Evolutionary conservation across 805 yeast genomes (phyloP).

Genomic region (Wickerhamiella lipophila): DNA sequence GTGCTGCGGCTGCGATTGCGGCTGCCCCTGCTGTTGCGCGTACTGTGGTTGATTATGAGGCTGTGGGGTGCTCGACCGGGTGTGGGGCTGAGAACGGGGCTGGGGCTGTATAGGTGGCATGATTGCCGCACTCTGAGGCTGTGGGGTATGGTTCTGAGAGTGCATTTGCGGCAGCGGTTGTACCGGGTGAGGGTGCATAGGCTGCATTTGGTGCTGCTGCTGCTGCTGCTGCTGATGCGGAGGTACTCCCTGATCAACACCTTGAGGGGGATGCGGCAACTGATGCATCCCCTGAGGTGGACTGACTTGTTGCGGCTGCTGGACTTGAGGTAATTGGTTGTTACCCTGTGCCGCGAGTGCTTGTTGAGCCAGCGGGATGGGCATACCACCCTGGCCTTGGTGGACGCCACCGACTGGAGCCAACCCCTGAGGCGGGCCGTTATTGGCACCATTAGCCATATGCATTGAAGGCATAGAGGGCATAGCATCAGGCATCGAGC

Average conservation of each 20-base stretch:
- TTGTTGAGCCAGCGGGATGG: neutral
- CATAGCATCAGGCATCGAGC: slow-evolving; percentile 3
- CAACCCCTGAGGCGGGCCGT: neutral
- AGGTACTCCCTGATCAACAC: slow-evolving; percentile 6
- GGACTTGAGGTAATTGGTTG: slow-evolving; percentile 10
- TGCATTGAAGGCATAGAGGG: neutral
- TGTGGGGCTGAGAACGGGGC: neutral
- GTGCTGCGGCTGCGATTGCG: slow-evolving; percentile 11
- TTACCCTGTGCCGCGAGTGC: neutral
- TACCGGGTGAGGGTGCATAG: slow-evolving; percentile 16
- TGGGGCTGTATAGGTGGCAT: slow-evolving; percentile 5
- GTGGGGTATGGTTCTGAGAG: slow-evolving; percentile 2
- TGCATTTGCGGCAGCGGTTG: slow-evolving; percentile 14
- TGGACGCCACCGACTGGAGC: neutral
- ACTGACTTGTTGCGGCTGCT: slow-evolving; percentile 27
- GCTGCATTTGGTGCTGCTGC: slow-evolving; percentile 16
- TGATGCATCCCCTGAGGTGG: slow-evolving; percentile 2
- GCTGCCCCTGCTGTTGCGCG: slow-evolving; percentile 12
- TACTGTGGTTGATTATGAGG: too few species aligned
- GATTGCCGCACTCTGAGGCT: neutral
- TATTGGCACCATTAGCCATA: neutral
- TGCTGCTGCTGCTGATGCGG: slow-evolving; percentile 16
- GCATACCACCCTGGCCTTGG: neutral
- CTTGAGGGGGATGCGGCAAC: slow-evolving; percentile 26
- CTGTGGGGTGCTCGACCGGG: neutral